Percentiles rank a stretch among this genome's conserved stretches.
Evolutionary conservation across 306 rosid genomes (phyloP).

Genomic region (Vigna mungo): DNA sequence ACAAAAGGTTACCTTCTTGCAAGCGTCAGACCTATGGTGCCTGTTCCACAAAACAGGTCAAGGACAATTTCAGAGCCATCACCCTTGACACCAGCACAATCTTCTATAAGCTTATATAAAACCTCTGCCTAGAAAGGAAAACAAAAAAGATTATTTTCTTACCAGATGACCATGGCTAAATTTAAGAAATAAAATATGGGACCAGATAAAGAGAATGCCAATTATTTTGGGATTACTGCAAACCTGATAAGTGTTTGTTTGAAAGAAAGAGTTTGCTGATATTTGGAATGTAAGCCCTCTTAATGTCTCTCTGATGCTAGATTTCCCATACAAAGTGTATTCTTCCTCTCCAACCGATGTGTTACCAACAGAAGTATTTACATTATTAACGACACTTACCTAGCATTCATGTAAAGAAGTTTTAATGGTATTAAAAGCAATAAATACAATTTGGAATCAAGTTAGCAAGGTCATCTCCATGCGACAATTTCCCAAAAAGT

Average conservation of each 20-base stretch:
- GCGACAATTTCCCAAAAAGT: slow-evolving; percentile 8
- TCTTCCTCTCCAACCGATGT: slow-evolving; percentile 96
- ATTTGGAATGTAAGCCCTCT: slow-evolving; percentile 92
- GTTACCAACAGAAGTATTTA: slow-evolving; percentile 91
- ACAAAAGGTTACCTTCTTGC: slow-evolving; percentile 70
- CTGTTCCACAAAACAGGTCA: slow-evolving; percentile 98
- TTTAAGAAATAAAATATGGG: slow-evolving; percentile 33
- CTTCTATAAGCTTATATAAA: slow-evolving; percentile 84
- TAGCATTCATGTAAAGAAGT: slow-evolving; percentile 45
- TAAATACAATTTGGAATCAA: slow-evolving; percentile 19
- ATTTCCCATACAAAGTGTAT: slow-evolving; percentile 81
- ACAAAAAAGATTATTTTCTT: slow-evolving; percentile 34
- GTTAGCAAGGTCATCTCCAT: background rate
- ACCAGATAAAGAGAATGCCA: slow-evolving; percentile 1
- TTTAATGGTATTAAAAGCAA: background rate
- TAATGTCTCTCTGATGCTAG: slow-evolving; percentile 83
- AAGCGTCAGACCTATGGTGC: slow-evolving; percentile 93
- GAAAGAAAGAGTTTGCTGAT: slow-evolving; percentile 98
- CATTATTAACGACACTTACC: slow-evolving; percentile 87
- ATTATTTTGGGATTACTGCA: slow-evolving; percentile 38
- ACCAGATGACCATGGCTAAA: slow-evolving; percentile 39
- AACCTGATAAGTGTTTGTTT: slow-evolving; percentile 93
- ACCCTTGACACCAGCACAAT: slow-evolving; percentile 79
- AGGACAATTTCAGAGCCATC: slow-evolving; percentile 92
- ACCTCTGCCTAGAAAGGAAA: slow-evolving; percentile 79